Percentiles rank a stretch among this genome's conserved stretches.
phyloP scores from a whole-genome alignment of 768 basidiomycete species.

The Mycena epipterygia region DNA sequence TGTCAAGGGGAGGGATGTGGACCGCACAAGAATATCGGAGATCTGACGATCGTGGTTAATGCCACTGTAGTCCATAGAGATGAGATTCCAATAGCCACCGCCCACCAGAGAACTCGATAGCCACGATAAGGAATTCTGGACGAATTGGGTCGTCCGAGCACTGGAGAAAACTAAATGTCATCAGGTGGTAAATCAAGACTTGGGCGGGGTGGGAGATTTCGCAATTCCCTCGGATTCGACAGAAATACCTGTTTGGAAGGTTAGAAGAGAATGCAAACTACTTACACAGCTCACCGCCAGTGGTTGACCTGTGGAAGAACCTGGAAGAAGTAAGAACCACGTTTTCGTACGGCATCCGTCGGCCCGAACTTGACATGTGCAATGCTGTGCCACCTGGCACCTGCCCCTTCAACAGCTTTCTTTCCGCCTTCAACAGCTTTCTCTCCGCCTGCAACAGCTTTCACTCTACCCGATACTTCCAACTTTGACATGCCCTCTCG shows the following conservation, averaged over 20 bases:
- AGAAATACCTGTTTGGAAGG: too few relatives aligned
- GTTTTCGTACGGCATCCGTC: too few relatives aligned
- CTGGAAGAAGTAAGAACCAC: too few relatives aligned
- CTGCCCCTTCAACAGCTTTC: not conserved
- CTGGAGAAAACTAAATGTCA: not conserved
- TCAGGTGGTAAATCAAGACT: too few relatives aligned
- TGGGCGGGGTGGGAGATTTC: too few relatives aligned
- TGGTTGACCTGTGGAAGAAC: too few relatives aligned
- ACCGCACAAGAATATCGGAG: not conserved
- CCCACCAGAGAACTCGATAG: not conserved
- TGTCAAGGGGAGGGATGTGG: not conserved
- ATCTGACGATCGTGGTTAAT: not conserved
- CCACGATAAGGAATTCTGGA: not conserved
- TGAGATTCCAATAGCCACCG: not conserved
- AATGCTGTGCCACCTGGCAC: too few relatives aligned
- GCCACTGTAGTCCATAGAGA: not conserved
- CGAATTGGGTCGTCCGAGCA: not conserved
- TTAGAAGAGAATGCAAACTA: too few relatives aligned
- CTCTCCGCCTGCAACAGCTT: not conserved
- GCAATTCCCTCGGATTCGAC: too few relatives aligned
- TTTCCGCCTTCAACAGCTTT: not conserved
- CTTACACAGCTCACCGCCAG: too few relatives aligned
- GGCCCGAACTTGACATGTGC: too few relatives aligned
- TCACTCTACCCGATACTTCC: not conserved
- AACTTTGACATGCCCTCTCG: constrained; percentile 11